A percentile compares a stretch with the other conserved stretches of the same genome.
phyloP scores from a whole-genome alignment of 345 rosid species.

The Trapa bicornis region DNA sequence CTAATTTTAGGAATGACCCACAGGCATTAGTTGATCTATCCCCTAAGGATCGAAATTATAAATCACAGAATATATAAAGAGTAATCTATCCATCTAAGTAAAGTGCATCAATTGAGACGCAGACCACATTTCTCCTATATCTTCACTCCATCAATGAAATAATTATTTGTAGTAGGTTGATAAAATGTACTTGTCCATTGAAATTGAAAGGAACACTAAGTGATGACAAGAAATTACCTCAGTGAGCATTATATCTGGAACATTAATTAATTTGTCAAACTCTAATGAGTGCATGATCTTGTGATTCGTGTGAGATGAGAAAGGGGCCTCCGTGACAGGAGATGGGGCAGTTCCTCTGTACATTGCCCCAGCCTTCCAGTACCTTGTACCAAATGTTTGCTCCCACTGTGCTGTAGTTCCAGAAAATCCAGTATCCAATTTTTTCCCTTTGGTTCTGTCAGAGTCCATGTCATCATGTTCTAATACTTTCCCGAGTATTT shows the following conservation, averaged over 20 bases:
- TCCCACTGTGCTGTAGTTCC: conserved; percentile 84
- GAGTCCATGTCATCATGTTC: conserved; percentile 93
- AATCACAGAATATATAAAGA: background rate
- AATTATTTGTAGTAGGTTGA: too few relatives aligned
- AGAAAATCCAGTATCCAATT: conserved; percentile 72
- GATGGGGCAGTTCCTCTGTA: conserved; percentile 62
- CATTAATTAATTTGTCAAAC: conserved; percentile 22
- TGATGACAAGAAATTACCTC: conserved; percentile 47
- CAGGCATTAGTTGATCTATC: too few relatives aligned
- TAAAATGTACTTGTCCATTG: background rate
- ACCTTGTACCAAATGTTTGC: conserved; percentile 65
- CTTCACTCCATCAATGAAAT: too few relatives aligned
- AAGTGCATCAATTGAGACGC: background rate
- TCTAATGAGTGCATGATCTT: conserved; percentile 22
- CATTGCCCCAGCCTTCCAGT: conserved; percentile 95
- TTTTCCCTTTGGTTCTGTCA: conserved; percentile 81
- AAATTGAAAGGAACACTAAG: conserved; percentile 7
- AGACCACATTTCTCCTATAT: too few relatives aligned
- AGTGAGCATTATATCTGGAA: conserved; percentile 36
- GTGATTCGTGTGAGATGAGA: conserved; percentile 19
- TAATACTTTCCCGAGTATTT: conserved; percentile 56
- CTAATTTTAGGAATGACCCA: too few relatives aligned
- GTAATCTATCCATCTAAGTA: background rate
- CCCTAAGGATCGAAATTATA: too few relatives aligned
- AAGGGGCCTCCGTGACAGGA: conserved; percentile 45